Base-by-base conservation (phyloP, 148 eudicot species). In the Diospyros lotus region DNA sequence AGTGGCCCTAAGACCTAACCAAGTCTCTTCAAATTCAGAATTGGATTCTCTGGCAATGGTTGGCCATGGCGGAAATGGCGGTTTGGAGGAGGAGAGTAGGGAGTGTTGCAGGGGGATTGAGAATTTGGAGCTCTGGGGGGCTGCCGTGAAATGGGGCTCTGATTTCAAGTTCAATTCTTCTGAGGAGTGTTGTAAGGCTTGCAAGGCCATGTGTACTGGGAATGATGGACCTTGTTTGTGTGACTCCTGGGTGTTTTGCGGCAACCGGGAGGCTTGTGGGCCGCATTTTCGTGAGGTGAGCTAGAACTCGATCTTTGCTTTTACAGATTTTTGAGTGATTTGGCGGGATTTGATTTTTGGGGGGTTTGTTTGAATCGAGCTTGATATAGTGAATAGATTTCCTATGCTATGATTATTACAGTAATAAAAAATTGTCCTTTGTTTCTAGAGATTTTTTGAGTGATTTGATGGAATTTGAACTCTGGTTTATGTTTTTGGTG, bases 181-280 rank as follows among this genome's bases (percentile, higher is more conserved):
- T 9, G 73, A 77, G 61, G 90, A 86, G 79, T 90, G 94, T 56
- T 90, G 94, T 74, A 45, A 78, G 67, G 87, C 91, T 73, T 90
- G 94, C 73, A 90, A 90, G 78, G 82, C 73, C 5, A 83, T 88
- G 89, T 90, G 94, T 82, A 83, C 65, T 73, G 92, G 84, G 2
- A 82, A 82, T 4, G 85, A 80, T 73, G 94, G 94, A 62, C 86
- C 86, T 60, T 90, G 94, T 68, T 88, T 90, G 89, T 88, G 94
- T 83, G 92, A 90, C 80, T 78, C 79, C 74, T 90, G 94, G 94
- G 94, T 90, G 73, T 90, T 88, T 82, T 90, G 94, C 72, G 94
- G 92, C 54, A 83, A 90, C 81, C 82, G 69, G n/a, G 58, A 77
- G 12, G 86, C 86, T 39, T 90, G 94, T 76, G 92, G 94, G 2